Conservation (phyloP, 371 early-diverging fungal species). For the Mortierella sp. region DNA sequence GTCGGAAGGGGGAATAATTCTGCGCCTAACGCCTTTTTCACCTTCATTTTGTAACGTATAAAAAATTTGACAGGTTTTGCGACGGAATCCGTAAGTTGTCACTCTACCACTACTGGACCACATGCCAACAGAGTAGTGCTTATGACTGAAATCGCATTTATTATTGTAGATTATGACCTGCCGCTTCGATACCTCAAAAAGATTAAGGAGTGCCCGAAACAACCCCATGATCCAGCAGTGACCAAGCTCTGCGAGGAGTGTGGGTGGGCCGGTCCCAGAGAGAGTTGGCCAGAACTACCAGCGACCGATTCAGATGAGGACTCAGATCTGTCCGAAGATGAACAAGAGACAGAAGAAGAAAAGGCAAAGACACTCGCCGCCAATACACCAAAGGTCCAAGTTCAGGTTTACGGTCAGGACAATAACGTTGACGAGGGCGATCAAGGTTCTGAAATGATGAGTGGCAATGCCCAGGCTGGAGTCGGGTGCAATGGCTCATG, state of each 20-base stretch:
- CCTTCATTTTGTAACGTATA: no score
- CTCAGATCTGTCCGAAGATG: conserved; percentile 18
- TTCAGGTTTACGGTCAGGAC: conserved; percentile 16
- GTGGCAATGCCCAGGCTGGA: background rate
- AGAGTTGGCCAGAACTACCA: conserved; percentile 51
- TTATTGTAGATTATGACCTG: conserved; percentile 42
- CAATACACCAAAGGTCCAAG: conserved; percentile 38
- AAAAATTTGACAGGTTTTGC: conserved; percentile 26
- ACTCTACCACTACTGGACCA: no score
- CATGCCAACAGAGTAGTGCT: no score
- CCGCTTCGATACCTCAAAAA: conserved; percentile 51
- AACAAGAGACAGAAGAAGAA: conserved; percentile 2
- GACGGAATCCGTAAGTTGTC: conserved; percentile 52
- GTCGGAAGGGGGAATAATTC: no score
- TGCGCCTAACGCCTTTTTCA: no score
- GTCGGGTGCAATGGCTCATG: conserved; percentile 33
- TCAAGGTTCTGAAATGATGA: background rate
- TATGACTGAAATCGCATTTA: no score
- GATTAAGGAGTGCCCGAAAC: conserved; percentile 44
- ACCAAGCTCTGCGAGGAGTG: conserved; percentile 54
- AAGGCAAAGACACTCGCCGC: conserved; percentile 28
- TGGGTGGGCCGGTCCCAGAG: conserved; percentile 55
- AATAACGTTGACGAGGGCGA: background rate
- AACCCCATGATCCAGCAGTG: conserved; percentile 42
- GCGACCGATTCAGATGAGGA: conserved; percentile 40